Evolutionary conservation across 371 early-diverging fungal genomes (phyloP).

Genomic region (Rhizopus microsporus): DNA sequence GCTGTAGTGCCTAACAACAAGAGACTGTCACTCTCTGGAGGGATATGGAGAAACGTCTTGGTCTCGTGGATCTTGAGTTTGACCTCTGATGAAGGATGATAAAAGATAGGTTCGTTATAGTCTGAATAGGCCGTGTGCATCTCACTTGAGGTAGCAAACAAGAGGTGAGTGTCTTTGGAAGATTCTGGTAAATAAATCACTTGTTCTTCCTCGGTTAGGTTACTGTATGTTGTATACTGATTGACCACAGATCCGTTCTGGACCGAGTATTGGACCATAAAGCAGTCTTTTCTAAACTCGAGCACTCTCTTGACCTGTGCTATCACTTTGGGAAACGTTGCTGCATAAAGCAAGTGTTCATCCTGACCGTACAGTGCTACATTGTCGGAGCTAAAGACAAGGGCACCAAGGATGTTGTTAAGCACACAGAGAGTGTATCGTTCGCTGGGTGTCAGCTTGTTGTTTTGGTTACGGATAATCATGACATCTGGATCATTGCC

Average conservation of each 20-base stretch:
- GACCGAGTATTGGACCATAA: slow-evolving; percentile 39
- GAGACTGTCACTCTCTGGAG: slow-evolving; percentile 19
- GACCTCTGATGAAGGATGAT: slow-evolving; percentile 39
- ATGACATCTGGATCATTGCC: slow-evolving; percentile 68
- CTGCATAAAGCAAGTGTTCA: slow-evolving; percentile 45
- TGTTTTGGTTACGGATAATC: slow-evolving; percentile 54
- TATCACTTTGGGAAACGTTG: slow-evolving; percentile 50
- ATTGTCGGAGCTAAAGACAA: slow-evolving; percentile 61
- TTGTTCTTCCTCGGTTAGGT: slow-evolving; percentile 48
- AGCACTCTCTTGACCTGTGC: slow-evolving; percentile 44
- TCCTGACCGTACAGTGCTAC: slow-evolving; percentile 40
- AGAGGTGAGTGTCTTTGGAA: slow-evolving; percentile 22
- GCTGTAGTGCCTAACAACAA: slow-evolving; percentile 40
- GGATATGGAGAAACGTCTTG: slow-evolving; percentile 49
- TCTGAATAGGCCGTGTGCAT: slow-evolving; percentile 39
- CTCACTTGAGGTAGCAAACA: slow-evolving; percentile 40
- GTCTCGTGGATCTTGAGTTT: slow-evolving; percentile 43
- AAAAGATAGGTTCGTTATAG: slow-evolving; percentile 29
- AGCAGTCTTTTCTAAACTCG: slow-evolving; percentile 45
- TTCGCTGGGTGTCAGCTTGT: slow-evolving; percentile 49
- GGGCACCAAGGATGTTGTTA: slow-evolving; percentile 60
- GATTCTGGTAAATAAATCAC: slow-evolving; percentile 39
- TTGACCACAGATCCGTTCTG: slow-evolving; percentile 13
- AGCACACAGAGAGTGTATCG: slow-evolving; percentile 56
- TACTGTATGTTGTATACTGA: slow-evolving; percentile 46